A percentile compares a stretch with the other conserved stretches of the same genome.
phyloP scores from a whole-genome alignment of 164 flowering plant genomes.

The Protea cynaroides region DNA sequence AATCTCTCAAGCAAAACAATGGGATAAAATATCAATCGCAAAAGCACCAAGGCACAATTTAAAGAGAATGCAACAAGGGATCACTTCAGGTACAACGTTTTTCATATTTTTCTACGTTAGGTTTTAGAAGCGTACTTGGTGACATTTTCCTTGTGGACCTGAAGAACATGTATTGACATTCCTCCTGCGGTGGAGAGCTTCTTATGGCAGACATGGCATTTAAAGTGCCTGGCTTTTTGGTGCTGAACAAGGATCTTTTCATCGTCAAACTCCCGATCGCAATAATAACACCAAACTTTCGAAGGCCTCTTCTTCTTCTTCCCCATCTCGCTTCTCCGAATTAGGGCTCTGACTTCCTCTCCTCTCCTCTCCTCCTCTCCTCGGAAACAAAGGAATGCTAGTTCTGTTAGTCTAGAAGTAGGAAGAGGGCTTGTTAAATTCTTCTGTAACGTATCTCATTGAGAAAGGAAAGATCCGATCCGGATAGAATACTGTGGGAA shows the following conservation, averaged over 20 bases:
- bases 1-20: too few relatives aligned
- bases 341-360: slow-evolving; percentile 1
- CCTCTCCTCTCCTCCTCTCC: background rate
- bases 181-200: slow-evolving; percentile 98
- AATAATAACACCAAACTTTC: slow-evolving; percentile 95
- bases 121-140: slow-evolving; percentile 46
- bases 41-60: too few relatives aligned
- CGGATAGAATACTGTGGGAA: too few relatives aligned
- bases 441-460: too few relatives aligned
- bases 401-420: too few relatives aligned
- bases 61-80: too few relatives aligned
- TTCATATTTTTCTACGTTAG: too few relatives aligned
- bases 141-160: slow-evolving; percentile 92
- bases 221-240: slow-evolving; percentile 97
- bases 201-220: slow-evolving; percentile 96
- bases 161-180: slow-evolving; percentile 96
- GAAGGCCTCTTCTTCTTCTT: slow-evolving; percentile 78
- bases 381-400: background rate
- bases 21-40: too few relatives aligned
- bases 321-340: slow-evolving; percentile 13
- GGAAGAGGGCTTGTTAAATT: too few relatives aligned
- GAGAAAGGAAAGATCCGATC: too few relatives aligned
- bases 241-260: slow-evolving; percentile 98
- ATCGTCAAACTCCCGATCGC: slow-evolving; percentile 97
- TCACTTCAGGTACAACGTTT: too few relatives aligned